These are phyloP conservation scores for Globisporangium rhizosaccharum DNA, from an alignment of 352 stramenopile genomes.

Conservation along the genomic window DNA sequence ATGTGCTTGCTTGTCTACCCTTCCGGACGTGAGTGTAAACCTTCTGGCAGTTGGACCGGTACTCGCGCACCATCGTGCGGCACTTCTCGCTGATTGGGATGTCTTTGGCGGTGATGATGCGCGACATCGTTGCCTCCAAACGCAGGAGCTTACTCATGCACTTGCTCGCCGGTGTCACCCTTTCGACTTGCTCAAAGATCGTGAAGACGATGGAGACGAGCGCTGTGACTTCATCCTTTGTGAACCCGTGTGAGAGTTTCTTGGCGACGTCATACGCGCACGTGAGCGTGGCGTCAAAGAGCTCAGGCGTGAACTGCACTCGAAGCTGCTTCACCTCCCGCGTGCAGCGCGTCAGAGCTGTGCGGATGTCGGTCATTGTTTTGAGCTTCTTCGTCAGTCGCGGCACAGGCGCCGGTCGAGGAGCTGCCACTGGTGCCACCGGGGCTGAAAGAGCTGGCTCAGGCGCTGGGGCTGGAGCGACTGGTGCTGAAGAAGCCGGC, in stretches of 20 bases:
- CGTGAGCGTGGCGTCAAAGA: constrained; percentile 39
- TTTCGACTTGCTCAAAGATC: constrained; percentile 38
- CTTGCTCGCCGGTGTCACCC: constrained; percentile 25
- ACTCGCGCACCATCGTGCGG: constrained; percentile 33
- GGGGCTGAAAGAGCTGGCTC: too few species aligned
- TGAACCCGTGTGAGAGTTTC: constrained; percentile 30
- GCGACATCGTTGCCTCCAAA: constrained; percentile 36
- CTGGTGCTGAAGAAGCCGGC: too few species aligned
- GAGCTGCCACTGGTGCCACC: not conserved
- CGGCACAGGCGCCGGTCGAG: not conserved
- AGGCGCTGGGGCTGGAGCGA: too few species aligned
- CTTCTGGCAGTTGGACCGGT: constrained; percentile 40
- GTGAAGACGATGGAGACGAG: constrained; percentile 33
- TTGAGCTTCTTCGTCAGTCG: not conserved
- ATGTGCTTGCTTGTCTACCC: too few species aligned
- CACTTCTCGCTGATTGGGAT: constrained; percentile 22
- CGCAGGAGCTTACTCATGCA: constrained; percentile 44
- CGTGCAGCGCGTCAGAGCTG: constrained; percentile 20
- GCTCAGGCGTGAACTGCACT: constrained; percentile 33
- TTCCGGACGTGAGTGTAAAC: constrained; percentile 11
- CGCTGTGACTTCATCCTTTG: constrained; percentile 25
- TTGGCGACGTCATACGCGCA: constrained; percentile 41
- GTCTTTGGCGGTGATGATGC: constrained; percentile 22
- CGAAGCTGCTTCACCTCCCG: constrained; percentile 25
- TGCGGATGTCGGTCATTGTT: not conserved